These are phyloP conservation scores for Przewalskia tangutica DNA, from an alignment of 257 asterid species.

Conservation along the genomic window DNA sequence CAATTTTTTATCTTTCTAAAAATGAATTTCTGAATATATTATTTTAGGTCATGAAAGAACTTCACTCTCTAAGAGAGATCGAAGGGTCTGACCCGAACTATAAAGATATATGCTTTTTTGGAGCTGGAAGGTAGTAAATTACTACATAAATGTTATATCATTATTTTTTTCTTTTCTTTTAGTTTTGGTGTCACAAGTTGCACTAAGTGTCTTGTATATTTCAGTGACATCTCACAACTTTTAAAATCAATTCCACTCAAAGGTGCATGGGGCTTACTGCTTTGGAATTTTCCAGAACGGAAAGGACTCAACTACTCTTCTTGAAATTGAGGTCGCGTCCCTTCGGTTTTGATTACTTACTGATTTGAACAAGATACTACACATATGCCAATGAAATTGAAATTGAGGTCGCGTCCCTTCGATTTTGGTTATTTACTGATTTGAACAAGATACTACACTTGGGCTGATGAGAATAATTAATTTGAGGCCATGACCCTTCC, in stretches of 20 bases:
- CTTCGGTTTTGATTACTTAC: too few relatives aligned
- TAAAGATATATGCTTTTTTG: conserved; percentile 83
- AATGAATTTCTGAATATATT: neutral
- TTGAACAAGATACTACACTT: too few relatives aligned
- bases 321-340: too few relatives aligned
- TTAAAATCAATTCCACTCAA: conserved; percentile 59
- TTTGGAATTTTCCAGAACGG: too few relatives aligned
- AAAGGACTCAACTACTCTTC: too few relatives aligned
- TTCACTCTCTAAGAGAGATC: conserved; percentile 51
- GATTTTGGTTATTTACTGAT: too few relatives aligned
- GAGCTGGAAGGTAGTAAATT: conserved; percentile 75
- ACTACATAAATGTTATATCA: neutral
- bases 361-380: too few relatives aligned
- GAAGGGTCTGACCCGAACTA: conserved; percentile 82
- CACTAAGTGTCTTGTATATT: conserved; percentile 23
- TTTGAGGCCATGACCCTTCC: too few relatives aligned
- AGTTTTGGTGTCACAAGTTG: conserved; percentile 14
- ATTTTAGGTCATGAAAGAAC: conserved; percentile 50
- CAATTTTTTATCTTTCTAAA: neutral
- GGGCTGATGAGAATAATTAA: too few relatives aligned
- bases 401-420: too few relatives aligned
- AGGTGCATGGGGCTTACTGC: too few relatives aligned
- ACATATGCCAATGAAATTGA: too few relatives aligned
- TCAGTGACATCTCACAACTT: conserved; percentile 60
- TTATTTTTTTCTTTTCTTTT: neutral